Conservation (phyloP, 2,329 filamentous ascomycete genomes). For the Penicillium sclerotiorum region DNA sequence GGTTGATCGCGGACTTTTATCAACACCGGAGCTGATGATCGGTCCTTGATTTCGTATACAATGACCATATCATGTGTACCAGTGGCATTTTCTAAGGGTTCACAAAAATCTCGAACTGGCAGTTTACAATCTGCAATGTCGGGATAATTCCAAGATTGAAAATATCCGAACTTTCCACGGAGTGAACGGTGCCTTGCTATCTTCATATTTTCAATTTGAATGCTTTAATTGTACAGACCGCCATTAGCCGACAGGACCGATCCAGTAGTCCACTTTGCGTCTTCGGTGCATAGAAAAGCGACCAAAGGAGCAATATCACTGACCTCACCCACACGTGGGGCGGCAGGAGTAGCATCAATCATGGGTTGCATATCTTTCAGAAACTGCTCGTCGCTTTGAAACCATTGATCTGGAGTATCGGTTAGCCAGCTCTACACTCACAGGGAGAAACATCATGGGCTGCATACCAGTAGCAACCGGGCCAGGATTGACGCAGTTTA, state of each 20-base stretch:
- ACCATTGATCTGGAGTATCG: slow-evolving; percentile 30
- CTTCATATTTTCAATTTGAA: no score
- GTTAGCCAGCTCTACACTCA: background rate
- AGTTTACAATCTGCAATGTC: no score
- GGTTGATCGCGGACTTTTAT: no score
- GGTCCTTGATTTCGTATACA: no score
- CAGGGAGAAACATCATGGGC: background rate
- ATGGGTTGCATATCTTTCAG: slow-evolving; percentile 35
- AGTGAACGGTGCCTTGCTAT: no score
- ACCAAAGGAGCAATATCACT: slow-evolving; percentile 37
- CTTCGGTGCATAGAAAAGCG: slow-evolving; percentile 33
- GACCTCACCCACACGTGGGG: slow-evolving; percentile 30
- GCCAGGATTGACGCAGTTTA: slow-evolving; percentile 62
- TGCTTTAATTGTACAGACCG: no score
- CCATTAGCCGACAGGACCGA: slow-evolving; percentile 33
- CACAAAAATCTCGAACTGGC: no score
- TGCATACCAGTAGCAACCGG: slow-evolving; percentile 54
- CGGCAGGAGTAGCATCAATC: slow-evolving; percentile 36
- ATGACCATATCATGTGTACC: no score
- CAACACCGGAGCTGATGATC: no score
- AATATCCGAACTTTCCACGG: no score
- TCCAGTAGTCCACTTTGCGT: slow-evolving; percentile 35
- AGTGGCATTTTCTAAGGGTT: no score
- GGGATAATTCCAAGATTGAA: no score
- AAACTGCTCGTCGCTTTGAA: slow-evolving; percentile 32